Evolutionary conservation across 176 grass and related monocot species (phyloP).

Genomic region (Triticum dicoccoides): DNA sequence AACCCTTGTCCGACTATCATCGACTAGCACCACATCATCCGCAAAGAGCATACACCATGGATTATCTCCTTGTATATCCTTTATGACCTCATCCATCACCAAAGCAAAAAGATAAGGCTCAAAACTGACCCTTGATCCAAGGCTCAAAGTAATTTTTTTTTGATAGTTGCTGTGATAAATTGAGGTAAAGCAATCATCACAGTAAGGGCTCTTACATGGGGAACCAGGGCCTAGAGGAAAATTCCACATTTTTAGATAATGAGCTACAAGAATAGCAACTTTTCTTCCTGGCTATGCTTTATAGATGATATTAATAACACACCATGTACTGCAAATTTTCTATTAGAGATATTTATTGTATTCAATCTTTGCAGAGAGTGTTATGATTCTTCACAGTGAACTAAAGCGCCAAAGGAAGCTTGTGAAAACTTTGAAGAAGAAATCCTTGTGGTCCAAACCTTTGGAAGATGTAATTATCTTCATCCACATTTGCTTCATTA

Average conservation of each 20-base stretch:
- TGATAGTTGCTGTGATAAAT: not conserved
- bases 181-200: not conserved
- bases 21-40: no score
- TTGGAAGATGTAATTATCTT: slow-evolving; percentile 78
- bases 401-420: slow-evolving; percentile 88
- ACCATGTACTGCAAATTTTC: not conserved
- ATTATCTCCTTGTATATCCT: no score
- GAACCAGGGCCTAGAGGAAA: not conserved
- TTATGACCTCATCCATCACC: no score
- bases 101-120: no score
- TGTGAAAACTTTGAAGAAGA: slow-evolving; percentile 93
- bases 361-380: slow-evolving; percentile 45
- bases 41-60: no score
- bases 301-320: no score
- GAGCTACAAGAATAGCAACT: not conserved
- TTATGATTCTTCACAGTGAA: slow-evolving; percentile 88
- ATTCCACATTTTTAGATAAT: not conserved
- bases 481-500: not conserved
- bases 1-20: no score
- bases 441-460: slow-evolving; percentile 83
- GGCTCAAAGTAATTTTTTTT: not conserved
- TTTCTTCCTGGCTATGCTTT: not conserved
- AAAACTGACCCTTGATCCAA: not conserved
- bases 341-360: not conserved
- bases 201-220: not conserved